phyloP scores from a whole-genome alignment of 1,284 basidiomycete genomes.

The Puccinia triticina region DNA sequence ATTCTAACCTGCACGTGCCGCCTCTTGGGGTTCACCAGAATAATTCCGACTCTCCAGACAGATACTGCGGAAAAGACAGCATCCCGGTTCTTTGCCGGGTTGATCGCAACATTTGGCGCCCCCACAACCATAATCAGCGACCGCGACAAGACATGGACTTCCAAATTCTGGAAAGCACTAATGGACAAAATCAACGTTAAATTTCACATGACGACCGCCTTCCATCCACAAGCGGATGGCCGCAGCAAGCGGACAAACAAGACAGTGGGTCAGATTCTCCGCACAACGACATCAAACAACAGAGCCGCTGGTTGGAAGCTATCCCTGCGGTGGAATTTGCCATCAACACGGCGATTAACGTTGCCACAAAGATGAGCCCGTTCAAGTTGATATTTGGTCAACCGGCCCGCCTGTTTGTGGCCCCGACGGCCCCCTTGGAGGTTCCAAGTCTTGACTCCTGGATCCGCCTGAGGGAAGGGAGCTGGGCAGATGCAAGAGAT shows the following conservation, averaged over 20 bases:
- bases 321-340: too few relatives aligned
- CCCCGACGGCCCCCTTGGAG: too few relatives aligned
- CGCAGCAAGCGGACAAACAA: constrained; percentile 60
- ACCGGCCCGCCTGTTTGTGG: too few relatives aligned
- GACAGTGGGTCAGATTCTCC: constrained; percentile 54
- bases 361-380: too few relatives aligned
- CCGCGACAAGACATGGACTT: background rate
- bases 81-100: background rate
- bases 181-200: background rate
- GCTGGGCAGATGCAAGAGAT: too few relatives aligned
- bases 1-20: background rate
- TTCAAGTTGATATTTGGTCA: constrained; percentile 11
- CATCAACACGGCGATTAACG: too few relatives aligned
- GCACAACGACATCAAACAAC: too few relatives aligned
- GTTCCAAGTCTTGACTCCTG: too few relatives aligned
- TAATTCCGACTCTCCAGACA: background rate
- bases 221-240: constrained; percentile 57
- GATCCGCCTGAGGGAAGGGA: too few relatives aligned
- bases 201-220: constrained; percentile 53
- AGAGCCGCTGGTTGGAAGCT: too few relatives aligned
- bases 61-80: background rate
- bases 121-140: background rate
- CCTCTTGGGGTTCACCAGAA: background rate
- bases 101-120: background rate
- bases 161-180: constrained; percentile 4